Conservation (phyloP, 768 basidiomycete genomes). For the Hericium alpestre region DNA sequence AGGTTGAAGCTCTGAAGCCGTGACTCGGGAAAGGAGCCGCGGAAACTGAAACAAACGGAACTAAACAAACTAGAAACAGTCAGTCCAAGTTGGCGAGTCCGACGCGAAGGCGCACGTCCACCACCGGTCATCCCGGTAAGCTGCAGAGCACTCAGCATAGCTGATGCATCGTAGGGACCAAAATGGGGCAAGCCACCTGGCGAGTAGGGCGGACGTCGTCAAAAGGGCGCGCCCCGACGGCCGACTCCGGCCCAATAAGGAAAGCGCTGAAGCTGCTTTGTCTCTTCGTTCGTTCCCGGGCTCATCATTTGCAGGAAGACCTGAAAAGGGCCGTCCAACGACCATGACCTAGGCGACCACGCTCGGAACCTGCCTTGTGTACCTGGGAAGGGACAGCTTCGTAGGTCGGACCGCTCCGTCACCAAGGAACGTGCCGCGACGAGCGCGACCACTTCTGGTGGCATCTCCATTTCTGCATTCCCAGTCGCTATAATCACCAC, state of each 20-base stretch:
- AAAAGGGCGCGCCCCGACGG: too few species aligned
- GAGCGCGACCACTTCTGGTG: not conserved
- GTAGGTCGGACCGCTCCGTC: not conserved
- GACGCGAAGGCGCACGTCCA: too few species aligned
- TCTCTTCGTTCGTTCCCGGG: constrained; percentile 8
- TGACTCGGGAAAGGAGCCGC: too few species aligned
- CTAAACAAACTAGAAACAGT: too few species aligned
- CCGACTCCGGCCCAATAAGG: not conserved
- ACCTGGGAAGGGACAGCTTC: not conserved
- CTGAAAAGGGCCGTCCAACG: not conserved
- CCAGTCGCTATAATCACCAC: not conserved
- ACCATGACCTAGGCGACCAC: not conserved
- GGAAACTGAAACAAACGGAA: too few species aligned
- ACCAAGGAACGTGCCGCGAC: not conserved
- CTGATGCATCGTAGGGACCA: too few species aligned
- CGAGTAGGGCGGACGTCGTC: too few species aligned
- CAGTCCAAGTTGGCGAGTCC: too few species aligned
- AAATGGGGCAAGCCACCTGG: too few species aligned
- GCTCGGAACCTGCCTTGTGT: not conserved
- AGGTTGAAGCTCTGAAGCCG: too few species aligned
- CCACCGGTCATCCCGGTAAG: too few species aligned
- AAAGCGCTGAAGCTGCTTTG: constrained; percentile 10
- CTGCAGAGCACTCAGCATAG: too few species aligned
- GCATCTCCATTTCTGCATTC: not conserved
- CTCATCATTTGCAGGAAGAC: not conserved